Evolutionary conservation across 2,329 filamentous ascomycete species (phyloP), one percentile per base, ranked within the genome.

Genomic region (Ceratocystis ficicola): DNA sequence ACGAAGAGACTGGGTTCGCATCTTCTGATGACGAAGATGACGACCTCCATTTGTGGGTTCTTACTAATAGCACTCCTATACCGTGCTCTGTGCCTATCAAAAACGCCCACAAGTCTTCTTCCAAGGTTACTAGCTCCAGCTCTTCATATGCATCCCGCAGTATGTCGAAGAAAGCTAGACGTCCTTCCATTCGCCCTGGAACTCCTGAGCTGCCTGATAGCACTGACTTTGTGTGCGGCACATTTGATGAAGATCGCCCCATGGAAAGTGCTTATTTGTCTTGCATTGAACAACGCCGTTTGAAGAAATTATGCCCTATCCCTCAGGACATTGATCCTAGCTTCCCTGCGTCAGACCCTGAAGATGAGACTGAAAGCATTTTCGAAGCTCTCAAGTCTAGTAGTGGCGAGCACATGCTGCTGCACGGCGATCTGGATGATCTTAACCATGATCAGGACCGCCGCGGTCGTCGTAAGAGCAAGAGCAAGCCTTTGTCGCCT

Each of bases 141-240:
- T 87, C 84, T 0, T 88, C 85, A 0, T 79, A 79, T 5, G 81
- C 79, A 55, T 82, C 82, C 4, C 73, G 74, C 62, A 69, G 73
- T 72, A 72, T 75, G 63, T 73, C 70, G 59, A 75, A 72, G 69
- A 75, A 73, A 71, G 69, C 73, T 61, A 72, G 70, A 64, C 78
- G 74, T 15, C 78, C 80, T 60, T 83, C 81, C 69, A 84, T 86
- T 70, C 86, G 86, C 25, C 81, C 84, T 48, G 81, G 82, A 28
- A 89, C 88, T 0, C 89, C 90, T 1, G 90, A 96, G 73, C 80
- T 99, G 10, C 94, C 94, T 1, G 94, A 99, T 74, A 96, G 92
- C 75, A 97, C 94, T 15, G 94, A 99, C 74, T 99, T 99, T 70
- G 94, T 99, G n/a, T 97, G 94, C 72, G 94, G 94, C 67, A 99